Conservation (phyloP, 805 yeast genomes). For the Metschnikowia similis region DNA sequence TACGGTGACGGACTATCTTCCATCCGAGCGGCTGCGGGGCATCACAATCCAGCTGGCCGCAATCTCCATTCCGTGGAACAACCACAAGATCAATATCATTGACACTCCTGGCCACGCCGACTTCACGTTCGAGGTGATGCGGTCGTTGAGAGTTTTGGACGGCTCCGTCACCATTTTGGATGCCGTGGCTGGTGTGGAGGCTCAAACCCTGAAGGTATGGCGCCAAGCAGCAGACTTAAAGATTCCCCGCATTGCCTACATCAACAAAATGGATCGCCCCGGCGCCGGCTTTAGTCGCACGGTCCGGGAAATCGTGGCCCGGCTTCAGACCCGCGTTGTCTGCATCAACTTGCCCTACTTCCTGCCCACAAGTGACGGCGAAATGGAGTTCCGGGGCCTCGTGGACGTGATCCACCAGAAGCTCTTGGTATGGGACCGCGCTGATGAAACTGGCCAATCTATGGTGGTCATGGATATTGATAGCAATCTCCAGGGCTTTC, state of each 20-base stretch:
- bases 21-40: slow-evolving; percentile 88
- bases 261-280: slow-evolving; percentile 93
- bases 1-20: slow-evolving; percentile 88
- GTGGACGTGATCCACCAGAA: slow-evolving; percentile 69
- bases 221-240: slow-evolving; percentile 63
- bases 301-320: slow-evolving; percentile 74
- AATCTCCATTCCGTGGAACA: slow-evolving; percentile 82
- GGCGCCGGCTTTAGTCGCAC: slow-evolving; percentile 95
- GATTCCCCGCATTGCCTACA: slow-evolving; percentile 75
- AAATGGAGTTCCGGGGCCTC: slow-evolving; percentile 58
- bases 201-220: slow-evolving; percentile 98
- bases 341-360: slow-evolving; percentile 78
- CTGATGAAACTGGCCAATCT: slow-evolving; percentile 45
- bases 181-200: slow-evolving; percentile 97
- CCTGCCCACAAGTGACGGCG: slow-evolving; percentile 25
- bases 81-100: slow-evolving; percentile 72
- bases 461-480: slow-evolving; percentile 46
- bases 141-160: slow-evolving; percentile 86
- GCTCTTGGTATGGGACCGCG: slow-evolving; percentile 48
- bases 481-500: background rate
- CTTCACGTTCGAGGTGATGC: slow-evolving; percentile 88
- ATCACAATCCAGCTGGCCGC: slow-evolving; percentile 97
- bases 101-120: slow-evolving; percentile 99
- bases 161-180: slow-evolving; percentile 92
- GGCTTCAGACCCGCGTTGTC: slow-evolving; percentile 69